phyloP scores from a whole-genome alignment of 257 asterid genomes.

The Thymus mandschuricus region DNA sequence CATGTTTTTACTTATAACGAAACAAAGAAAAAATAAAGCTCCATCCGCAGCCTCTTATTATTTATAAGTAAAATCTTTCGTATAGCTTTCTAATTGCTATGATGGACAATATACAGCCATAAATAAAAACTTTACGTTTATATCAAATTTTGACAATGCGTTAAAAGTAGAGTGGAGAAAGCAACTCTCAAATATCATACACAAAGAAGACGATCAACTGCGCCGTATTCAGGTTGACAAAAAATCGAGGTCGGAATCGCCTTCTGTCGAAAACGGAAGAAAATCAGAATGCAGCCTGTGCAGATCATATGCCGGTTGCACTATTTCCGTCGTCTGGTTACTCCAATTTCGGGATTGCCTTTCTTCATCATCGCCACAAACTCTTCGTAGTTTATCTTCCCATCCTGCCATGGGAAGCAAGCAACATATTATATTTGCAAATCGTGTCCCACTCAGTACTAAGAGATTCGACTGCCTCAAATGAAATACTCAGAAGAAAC shows the following conservation, averaged over 20 bases:
- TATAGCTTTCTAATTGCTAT: no score
- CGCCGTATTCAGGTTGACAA: slow-evolving; percentile 1
- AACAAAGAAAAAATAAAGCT: no score
- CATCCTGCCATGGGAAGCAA: slow-evolving; percentile 59
- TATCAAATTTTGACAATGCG: no score
- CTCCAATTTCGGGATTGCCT: slow-evolving; percentile 71
- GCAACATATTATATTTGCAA: slow-evolving; percentile 22
- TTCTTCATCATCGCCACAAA: slow-evolving; percentile 88
- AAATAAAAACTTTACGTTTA: no score
- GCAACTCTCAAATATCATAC: not conserved
- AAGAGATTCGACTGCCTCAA: not conserved
- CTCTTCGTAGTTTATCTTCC: slow-evolving; percentile 87
- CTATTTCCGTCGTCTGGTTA: slow-evolving; percentile 67
- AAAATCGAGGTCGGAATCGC: not conserved
- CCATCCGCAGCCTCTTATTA: no score
- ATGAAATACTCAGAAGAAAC: not conserved
- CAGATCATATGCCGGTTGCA: not conserved
- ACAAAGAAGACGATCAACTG: slow-evolving; percentile 13
- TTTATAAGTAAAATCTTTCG: no score
- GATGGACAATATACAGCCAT: no score
- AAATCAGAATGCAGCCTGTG: not conserved
- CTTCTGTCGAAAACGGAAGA: not conserved
- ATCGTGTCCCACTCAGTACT: not conserved
- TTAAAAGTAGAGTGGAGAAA: no score
- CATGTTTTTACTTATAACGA: no score